A percentile compares a stretch with the other conserved stretches of the same genome.
Conservation (phyloP, 1,139 yeast species). For the Scheffersomyces stambukii region DNA sequence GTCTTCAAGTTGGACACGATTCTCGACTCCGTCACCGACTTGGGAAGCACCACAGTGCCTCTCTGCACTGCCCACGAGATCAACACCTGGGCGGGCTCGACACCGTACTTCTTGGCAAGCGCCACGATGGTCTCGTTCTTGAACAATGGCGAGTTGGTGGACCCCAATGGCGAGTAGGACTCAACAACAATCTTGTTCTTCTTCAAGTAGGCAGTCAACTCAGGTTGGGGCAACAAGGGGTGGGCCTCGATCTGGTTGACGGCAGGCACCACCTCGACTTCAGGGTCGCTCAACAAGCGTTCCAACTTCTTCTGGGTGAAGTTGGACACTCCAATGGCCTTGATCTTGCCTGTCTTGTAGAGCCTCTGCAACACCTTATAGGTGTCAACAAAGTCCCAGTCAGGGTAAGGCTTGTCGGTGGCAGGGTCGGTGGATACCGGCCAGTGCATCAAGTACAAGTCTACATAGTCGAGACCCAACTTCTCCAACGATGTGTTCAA, state of each 20-base stretch:
- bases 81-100: slow-evolving; percentile 42
- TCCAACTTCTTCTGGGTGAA: slow-evolving; percentile 45
- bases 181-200: slow-evolving; percentile 44
- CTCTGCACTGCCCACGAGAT: slow-evolving; percentile 53
- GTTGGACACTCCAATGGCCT: slow-evolving; percentile 62
- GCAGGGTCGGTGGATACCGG: slow-evolving; percentile 54
- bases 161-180: slow-evolving; percentile 62
- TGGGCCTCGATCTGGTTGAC: slow-evolving; percentile 59
- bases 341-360: slow-evolving; percentile 46
- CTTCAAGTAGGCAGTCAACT: slow-evolving; percentile 40
- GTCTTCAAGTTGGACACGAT: slow-evolving; percentile 31
- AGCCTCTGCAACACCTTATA: slow-evolving; percentile 68
- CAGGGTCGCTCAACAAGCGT: slow-evolving; percentile 43
- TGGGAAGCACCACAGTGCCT: slow-evolving; percentile 51
- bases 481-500: slow-evolving; percentile 60
- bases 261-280: slow-evolving; percentile 42
- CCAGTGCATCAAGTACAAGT: slow-evolving; percentile 84
- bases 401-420: slow-evolving; percentile 21
- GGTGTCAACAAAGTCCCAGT: slow-evolving; percentile 60
- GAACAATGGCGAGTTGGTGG: slow-evolving; percentile 49
- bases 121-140: slow-evolving; percentile 36
- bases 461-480: slow-evolving; percentile 76
- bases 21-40: slow-evolving; percentile 41
- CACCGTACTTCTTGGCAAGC: slow-evolving; percentile 43
- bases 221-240: slow-evolving; percentile 53